Base-by-base conservation (phyloP, 352 stramenopile genomes). In the Phytophthora crassamura region DNA sequence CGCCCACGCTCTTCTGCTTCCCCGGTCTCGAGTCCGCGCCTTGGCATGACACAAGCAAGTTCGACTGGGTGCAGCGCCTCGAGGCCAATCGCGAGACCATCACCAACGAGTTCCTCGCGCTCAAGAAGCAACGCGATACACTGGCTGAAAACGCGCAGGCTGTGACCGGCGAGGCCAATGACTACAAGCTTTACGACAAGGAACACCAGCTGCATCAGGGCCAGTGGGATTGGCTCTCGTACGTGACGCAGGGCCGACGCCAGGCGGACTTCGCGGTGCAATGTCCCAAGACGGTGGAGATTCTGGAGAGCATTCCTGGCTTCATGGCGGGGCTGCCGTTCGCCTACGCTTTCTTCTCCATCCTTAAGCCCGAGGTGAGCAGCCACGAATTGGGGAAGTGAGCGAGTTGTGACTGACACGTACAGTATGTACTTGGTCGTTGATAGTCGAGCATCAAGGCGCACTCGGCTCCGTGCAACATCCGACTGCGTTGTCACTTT, bases 291-390 rank as follows among this genome's bases (percentile, higher is more conserved):
- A 94, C 88, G 16, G 74, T 88, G 18, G 68, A 83, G 67, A 74
- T 93, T 5, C 63, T 97, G 7, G 87, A 95, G 60, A 82, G 54
- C 43, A 87, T 96, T 34, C 85, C 86, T 32, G 82, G 75, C n/a
- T 94, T 95, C 54, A 94, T 97, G 83, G 82, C 86, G 11, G 81
- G 77, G 1, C 88, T 95, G 36, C 97, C 96, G 8, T 99, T 99
- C 77, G 90, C 90, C 12, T 99, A 98, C 76, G 80, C 86, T 18
- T 99, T 99, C 75, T 99, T 98, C 80, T 98, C 90, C 22, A 97
- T 96, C 12, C 81, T 99, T 55, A 89, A 98, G 67, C 78, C 78
- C 0, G 72, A 96, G 52, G 91, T 91, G 18, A 68, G 59, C 7
- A 25, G 25, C n/a, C 12, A 40, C 18, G 28, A 15, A 34, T 11